These are phyloP conservation scores for Ophiocordyceps camponoti-leonardi DNA, from an alignment of 2,329 filamentous ascomycete genomes.

Conservation along the genomic window DNA sequence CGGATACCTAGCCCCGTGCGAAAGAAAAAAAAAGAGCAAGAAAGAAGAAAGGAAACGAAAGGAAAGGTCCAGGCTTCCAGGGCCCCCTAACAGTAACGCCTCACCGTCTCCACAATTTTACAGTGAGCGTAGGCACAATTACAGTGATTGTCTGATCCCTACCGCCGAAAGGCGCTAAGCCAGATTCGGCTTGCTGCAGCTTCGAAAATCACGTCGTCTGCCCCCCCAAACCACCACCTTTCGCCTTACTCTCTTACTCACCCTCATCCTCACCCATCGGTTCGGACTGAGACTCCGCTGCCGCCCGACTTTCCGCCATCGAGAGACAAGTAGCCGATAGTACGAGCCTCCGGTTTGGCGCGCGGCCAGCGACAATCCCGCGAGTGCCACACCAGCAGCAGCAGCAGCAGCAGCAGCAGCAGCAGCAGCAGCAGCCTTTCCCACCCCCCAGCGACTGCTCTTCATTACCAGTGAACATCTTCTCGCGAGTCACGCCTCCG, in stretches of 20 bases:
- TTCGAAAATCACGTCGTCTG: constrained; percentile 12
- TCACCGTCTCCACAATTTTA: not conserved
- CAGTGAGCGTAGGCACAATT: not conserved
- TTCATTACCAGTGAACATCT: not conserved
- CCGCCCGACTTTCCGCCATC: constrained; percentile 2
- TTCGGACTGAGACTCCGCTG: constrained; percentile 5
- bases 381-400: not conserved
- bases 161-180: constrained; percentile 12
- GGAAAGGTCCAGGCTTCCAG: not conserved
- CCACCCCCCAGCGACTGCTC: not conserved
- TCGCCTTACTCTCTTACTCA: constrained; percentile 1
- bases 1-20: not conserved
- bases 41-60: no score
- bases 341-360: not conserved
- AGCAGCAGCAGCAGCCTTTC: not conserved
- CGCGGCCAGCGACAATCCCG: not conserved
- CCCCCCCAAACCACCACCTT: constrained; percentile 11
- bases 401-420: not conserved
- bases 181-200: constrained; percentile 14
- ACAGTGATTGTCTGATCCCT: not conserved
- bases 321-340: constrained; percentile 1
- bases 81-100: not conserved
- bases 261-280: constrained; percentile 3
- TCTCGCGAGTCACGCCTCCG: not conserved
- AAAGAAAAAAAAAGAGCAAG: no score